These are phyloP conservation scores for Gracilaria gracilis DNA, from an alignment of 23 red algal species.

Conservation along the genomic window DNA sequence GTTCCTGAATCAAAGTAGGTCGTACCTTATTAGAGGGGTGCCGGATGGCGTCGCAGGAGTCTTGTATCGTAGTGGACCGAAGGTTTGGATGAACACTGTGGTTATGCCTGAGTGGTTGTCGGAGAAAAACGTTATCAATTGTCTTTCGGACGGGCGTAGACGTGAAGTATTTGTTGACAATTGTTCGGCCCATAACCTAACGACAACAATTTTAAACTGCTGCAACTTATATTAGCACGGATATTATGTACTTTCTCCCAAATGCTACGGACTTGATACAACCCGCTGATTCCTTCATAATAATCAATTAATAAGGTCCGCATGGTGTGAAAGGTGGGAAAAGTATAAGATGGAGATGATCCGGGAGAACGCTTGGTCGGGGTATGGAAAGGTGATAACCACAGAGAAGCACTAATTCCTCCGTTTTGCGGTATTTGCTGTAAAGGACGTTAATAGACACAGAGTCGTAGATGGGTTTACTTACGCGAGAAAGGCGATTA, in stretches of 20 bases:
- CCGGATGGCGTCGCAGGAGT: not conserved
- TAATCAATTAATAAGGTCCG: constrained; percentile 16
- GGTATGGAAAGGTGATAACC: not conserved
- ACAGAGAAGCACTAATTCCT: constrained; percentile 3
- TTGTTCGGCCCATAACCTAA: not conserved
- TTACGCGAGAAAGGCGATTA: too few relatives aligned
- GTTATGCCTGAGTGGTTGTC: constrained; percentile 22
- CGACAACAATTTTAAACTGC: not conserved
- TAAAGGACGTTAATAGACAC: constrained; percentile 4
- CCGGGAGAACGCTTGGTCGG: not conserved
- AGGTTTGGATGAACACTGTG: too few relatives aligned
- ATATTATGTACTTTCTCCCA: not conserved
- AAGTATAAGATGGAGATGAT: constrained; percentile 36
- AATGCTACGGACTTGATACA: constrained; percentile 38
- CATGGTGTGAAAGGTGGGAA: constrained; percentile 23
- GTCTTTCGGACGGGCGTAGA: not conserved
- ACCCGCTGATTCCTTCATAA: constrained; percentile 18
- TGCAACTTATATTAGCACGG: not conserved
- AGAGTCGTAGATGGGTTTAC: not conserved
- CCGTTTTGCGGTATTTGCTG: not conserved
- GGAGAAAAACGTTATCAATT: not conserved
- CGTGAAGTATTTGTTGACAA: constrained; percentile 5
- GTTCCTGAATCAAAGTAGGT: constrained; percentile 7
- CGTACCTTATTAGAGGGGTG: not conserved
- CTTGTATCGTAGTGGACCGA: not conserved